Conservation (phyloP, 2,329 filamentous ascomycete genomes). For the Fusarium decemcellulare region DNA sequence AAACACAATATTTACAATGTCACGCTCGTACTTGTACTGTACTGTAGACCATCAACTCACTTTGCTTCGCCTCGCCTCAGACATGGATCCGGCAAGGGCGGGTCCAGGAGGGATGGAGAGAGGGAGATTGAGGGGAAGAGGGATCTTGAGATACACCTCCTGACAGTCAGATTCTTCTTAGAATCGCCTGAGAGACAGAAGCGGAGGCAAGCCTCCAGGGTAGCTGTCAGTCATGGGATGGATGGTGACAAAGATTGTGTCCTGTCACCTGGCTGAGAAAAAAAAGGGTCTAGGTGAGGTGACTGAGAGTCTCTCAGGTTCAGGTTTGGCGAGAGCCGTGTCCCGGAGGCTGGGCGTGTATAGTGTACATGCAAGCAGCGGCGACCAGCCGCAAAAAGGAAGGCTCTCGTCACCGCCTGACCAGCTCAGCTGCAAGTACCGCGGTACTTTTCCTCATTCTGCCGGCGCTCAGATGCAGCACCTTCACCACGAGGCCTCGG, state of each 20-base stretch:
- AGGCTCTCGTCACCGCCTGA: background rate
- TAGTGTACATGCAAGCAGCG: slow-evolving; percentile 17
- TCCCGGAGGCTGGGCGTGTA: slow-evolving; percentile 18
- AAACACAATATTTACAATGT: slow-evolving; percentile 34
- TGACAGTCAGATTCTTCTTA: slow-evolving; percentile 23
- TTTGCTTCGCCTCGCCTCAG: background rate
- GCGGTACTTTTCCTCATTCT: background rate
- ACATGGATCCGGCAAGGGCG: slow-evolving; percentile 24
- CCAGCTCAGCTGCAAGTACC: background rate
- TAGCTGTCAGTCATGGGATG: slow-evolving; percentile 34
- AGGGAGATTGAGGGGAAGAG: slow-evolving; percentile 3
- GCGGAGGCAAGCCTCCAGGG: slow-evolving; percentile 22
- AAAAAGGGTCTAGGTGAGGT: slow-evolving; percentile 12
- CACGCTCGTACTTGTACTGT: background rate
- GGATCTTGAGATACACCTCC: slow-evolving; percentile 15
- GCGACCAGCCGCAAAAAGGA: slow-evolving; percentile 18
- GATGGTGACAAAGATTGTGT: slow-evolving; percentile 21
- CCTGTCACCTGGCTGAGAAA: slow-evolving; percentile 24
- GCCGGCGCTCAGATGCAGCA: background rate
- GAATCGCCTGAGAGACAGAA: slow-evolving; percentile 20
- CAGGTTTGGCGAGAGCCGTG: slow-evolving; percentile 1
- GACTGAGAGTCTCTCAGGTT: slow-evolving; percentile 28
- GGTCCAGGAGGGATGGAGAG: slow-evolving; percentile 4
- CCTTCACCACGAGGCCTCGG: slow-evolving; percentile 29
- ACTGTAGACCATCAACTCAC: slow-evolving; percentile 15